A percentile compares a stretch with the other conserved stretches of the same genome.
phyloP scores from a whole-genome alignment of 345 rosid genomes.

The Hypericum androsaemum region DNA sequence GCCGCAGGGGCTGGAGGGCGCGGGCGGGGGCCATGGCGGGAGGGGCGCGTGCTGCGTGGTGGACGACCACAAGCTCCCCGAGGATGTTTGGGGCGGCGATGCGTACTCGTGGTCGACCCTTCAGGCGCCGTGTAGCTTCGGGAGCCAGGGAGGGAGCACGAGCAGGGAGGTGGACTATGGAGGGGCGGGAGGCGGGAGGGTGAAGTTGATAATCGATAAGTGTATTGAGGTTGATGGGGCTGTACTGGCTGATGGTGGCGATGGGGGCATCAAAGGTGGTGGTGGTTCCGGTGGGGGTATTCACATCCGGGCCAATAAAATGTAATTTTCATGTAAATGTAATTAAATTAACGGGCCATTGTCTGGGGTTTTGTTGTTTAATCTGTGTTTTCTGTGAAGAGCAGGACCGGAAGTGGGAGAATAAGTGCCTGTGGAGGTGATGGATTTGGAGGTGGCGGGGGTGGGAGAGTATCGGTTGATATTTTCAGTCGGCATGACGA shows the following conservation, averaged over 20 bases:
- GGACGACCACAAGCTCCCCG: conserved; percentile 60
- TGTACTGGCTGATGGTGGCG: conserved; percentile 75
- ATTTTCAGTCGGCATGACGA: conserved; percentile 94
- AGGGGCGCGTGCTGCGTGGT: conserved; percentile 82
- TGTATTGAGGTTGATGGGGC: conserved; percentile 53
- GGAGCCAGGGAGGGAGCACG: conserved; percentile 82
- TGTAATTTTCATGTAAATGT: conserved; percentile 38
- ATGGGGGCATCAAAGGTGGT: conserved; percentile 82
- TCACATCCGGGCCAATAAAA: conserved; percentile 54
- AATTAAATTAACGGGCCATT: conserved; percentile 6
- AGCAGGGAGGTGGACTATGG: conserved; percentile 80
- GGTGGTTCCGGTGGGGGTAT: conserved; percentile 98
- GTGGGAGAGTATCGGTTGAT: conserved; percentile 92
- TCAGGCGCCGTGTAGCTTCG: conserved; percentile 68
- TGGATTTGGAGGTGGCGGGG: conserved; percentile 98
- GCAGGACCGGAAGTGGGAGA: conserved; percentile 93
- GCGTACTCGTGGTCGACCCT: conserved; percentile 89
- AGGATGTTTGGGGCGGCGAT: conserved; percentile 99
- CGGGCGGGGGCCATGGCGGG: conserved; percentile 98
- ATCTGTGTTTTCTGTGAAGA: conserved; percentile 31
- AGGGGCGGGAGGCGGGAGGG: conserved; percentile 87
- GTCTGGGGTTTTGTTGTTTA: conserved; percentile 2
- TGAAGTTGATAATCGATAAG: conserved; percentile 41
- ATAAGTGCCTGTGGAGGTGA: conserved; percentile 95
- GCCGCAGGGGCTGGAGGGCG: conserved; percentile 76